phyloP scores from a whole-genome alignment of 2,329 filamentous ascomycete genomes.

The Microthyrium microscopicum region DNA sequence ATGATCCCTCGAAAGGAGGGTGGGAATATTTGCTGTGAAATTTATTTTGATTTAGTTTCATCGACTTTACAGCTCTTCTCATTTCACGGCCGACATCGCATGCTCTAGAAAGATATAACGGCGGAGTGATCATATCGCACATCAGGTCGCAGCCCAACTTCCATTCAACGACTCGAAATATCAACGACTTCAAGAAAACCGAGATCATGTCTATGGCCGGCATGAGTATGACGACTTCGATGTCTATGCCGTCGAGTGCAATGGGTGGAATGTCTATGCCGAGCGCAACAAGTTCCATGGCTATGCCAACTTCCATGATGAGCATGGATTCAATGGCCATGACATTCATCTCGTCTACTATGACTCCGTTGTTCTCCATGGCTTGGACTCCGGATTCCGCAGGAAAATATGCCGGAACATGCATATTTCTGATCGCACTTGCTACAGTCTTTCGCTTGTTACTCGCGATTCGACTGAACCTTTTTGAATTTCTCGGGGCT shows the following conservation, averaged over 20 bases:
- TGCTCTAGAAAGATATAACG: too few relatives aligned
- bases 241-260: constrained; percentile 2
- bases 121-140: too few relatives aligned
- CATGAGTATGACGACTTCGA: constrained; percentile 9
- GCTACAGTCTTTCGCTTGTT: constrained; percentile 52
- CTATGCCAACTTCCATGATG: constrained; percentile 5
- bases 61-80: too few relatives aligned
- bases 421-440: constrained; percentile 76
- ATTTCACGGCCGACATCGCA: too few relatives aligned
- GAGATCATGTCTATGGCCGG: constrained; percentile 10
- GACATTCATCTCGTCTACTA: constrained; percentile 48
- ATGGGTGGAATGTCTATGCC: constrained; percentile 7
- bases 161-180: neutral
- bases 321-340: constrained; percentile 28
- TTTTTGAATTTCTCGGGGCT: constrained; percentile 7
- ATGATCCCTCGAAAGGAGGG: too few relatives aligned
- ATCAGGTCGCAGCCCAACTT: too few relatives aligned
- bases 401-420: constrained; percentile 70
- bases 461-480: constrained; percentile 33
- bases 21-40: too few relatives aligned
- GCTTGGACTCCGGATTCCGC: constrained; percentile 56
- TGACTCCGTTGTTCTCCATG: constrained; percentile 47
- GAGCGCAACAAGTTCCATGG: neutral
- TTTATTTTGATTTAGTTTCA: too few relatives aligned
- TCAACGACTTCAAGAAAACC: constrained; percentile 5